Conservation (phyloP, 352 stramenopile genomes). For the Phytopythium mirpurense region DNA sequence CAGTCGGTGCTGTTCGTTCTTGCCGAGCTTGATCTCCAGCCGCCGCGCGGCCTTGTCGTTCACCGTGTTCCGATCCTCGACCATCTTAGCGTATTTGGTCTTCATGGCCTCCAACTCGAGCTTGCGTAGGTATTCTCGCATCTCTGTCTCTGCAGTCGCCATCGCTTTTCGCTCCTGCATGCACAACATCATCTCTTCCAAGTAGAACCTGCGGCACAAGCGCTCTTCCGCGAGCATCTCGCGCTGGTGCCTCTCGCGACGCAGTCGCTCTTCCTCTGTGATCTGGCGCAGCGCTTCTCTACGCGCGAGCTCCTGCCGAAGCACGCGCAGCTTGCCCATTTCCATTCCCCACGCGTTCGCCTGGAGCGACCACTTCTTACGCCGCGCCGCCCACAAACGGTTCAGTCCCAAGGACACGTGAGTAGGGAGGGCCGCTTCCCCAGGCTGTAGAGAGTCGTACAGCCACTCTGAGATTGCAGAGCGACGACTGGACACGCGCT, state of each 20-base stretch:
- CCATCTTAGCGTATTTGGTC: conserved; percentile 65
- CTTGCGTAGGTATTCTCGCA: conserved; percentile 59
- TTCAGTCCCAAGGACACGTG: conserved; percentile 19
- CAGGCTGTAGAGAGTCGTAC: not conserved
- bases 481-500: conserved; percentile 7
- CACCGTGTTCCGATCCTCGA: conserved; percentile 48
- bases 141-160: conserved; percentile 56
- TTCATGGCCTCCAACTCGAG: conserved; percentile 69
- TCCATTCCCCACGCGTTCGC: conserved; percentile 39
- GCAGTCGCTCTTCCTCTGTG: conserved; percentile 41
- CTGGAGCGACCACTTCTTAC: conserved; percentile 29
- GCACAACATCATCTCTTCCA: conserved; percentile 51
- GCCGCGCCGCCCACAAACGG: conserved; percentile 37
- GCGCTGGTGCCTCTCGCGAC: conserved; percentile 33
- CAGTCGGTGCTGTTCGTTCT: conserved; percentile 72
- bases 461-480: conserved; percentile 4
- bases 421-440: not conserved
- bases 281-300: conserved; percentile 46
- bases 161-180: conserved; percentile 65
- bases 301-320: conserved; percentile 44
- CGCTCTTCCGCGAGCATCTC: conserved; percentile 72
- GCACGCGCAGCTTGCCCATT: conserved; percentile 29
- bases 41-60: conserved; percentile 65
- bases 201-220: conserved; percentile 52
- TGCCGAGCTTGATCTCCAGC: conserved; percentile 72